Evolutionary conservation across 208 protist species (phyloP).

Genomic region (Wallacemonas collosoma): DNA sequence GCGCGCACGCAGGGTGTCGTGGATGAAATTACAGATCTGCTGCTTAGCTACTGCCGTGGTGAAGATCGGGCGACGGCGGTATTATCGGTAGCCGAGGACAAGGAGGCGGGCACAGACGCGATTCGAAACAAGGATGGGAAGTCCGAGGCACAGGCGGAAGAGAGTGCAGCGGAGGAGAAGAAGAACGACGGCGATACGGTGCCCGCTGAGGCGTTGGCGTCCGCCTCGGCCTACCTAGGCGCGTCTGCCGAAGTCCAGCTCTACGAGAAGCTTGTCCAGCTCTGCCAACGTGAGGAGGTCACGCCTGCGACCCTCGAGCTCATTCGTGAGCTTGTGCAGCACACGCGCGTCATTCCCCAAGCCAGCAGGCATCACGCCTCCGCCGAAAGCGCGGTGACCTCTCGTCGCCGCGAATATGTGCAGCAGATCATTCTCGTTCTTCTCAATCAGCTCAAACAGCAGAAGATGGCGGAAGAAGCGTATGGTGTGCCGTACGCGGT

Average conservation of each 20-base stretch:
- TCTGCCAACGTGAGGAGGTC: slow-evolving; percentile 37
- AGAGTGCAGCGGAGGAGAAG: slow-evolving; percentile 11
- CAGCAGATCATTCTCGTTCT: slow-evolving; percentile 68
- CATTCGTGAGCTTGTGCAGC: slow-evolving; percentile 55
- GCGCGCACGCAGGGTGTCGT: slow-evolving; percentile 36
- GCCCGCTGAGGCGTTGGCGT: too few relatives aligned
- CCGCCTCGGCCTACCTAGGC: not conserved
- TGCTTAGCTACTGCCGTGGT: slow-evolving; percentile 52
- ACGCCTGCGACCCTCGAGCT: slow-evolving; percentile 51
- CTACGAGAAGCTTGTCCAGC: slow-evolving; percentile 38
- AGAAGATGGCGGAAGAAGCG: slow-evolving; percentile 49
- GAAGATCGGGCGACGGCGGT: slow-evolving; percentile 11
- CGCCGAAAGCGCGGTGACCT: slow-evolving; percentile 11
- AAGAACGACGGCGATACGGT: slow-evolving; percentile 24
- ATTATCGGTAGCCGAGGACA: not conserved
- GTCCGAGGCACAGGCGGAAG: slow-evolving; percentile 18
- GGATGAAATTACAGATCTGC: slow-evolving; percentile 56
- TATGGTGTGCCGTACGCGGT: not conserved
- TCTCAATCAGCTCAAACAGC: slow-evolving; percentile 55
- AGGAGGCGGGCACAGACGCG: not conserved
- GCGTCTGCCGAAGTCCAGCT: slow-evolving; percentile 38
- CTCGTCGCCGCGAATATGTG: slow-evolving; percentile 53
- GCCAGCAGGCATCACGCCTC: slow-evolving; percentile 15
- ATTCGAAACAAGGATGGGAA: not conserved
- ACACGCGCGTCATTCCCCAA: slow-evolving; percentile 44